A percentile compares a stretch with the other conserved stretches of the same genome.
Evolutionary conservation across 2,329 filamentous ascomycete genomes (phyloP).

Genomic region (Bipolaris oryzae): DNA sequence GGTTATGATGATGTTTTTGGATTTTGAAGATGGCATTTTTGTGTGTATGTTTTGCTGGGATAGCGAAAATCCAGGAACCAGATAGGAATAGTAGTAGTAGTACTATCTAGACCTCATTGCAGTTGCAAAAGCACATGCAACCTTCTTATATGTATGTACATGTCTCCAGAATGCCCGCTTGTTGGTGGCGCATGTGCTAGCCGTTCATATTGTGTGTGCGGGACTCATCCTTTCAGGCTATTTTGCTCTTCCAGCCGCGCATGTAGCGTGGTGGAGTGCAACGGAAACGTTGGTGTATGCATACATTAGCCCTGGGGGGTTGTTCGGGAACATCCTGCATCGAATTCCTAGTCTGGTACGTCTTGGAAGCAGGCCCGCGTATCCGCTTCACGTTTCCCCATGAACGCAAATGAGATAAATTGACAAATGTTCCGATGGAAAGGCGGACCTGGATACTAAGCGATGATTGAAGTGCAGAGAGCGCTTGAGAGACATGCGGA

Average conservation of each 20-base stretch:
- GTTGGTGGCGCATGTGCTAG: too few relatives aligned
- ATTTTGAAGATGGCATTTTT: conserved; percentile 24
- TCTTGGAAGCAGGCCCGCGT: conserved; percentile 10
- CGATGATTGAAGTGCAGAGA: neutral
- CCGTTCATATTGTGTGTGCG: too few relatives aligned
- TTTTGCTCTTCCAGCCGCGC: neutral
- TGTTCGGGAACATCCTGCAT: neutral
- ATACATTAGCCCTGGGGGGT: neutral
- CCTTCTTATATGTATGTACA: neutral
- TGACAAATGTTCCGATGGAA: neutral
- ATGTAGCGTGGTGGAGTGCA: neutral
- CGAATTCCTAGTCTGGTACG: neutral
- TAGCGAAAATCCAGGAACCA: too few relatives aligned
- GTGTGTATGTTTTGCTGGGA: neutral
- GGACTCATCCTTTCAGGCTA: conserved; percentile 18
- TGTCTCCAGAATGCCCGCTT: neutral
- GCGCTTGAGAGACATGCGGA: neutral
- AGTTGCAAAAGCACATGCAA: neutral
- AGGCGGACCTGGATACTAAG: neutral
- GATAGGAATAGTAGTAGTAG: too few relatives aligned
- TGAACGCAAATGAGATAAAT: neutral
- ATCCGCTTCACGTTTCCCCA: neutral
- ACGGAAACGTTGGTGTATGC: neutral
- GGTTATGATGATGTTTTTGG: conserved; percentile 45
- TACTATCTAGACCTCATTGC: too few relatives aligned